These are phyloP conservation scores for Gypsophila paniculata DNA, from an alignment of 179 eudicot species.

Conservation along the genomic window DNA sequence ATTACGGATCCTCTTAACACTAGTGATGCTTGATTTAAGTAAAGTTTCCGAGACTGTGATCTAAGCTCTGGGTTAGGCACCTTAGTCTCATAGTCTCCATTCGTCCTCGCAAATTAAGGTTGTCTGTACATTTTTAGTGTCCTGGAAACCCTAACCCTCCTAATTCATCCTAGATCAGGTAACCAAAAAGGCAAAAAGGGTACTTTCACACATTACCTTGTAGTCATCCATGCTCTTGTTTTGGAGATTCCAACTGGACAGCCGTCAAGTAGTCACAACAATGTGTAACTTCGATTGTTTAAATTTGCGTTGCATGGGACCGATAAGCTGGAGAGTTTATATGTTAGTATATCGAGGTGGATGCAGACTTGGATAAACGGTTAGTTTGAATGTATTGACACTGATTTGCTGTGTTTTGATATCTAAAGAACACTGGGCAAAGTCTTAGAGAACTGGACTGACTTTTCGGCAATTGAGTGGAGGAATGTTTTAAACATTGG, in stretches of 20 bases:
- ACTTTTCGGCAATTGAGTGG: background rate
- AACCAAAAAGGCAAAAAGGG: background rate
- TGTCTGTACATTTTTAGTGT: background rate
- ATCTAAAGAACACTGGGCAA: slow-evolving; percentile 2
- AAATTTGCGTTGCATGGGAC: background rate
- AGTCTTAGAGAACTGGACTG: background rate
- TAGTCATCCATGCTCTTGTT: background rate
- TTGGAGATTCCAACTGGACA: background rate
- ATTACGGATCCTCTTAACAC: no score
- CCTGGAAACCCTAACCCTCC: background rate
- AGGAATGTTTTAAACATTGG: slow-evolving; percentile 1
- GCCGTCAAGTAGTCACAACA: background rate
- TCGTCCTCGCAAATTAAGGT: background rate
- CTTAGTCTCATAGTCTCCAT: background rate
- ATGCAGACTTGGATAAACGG: background rate
- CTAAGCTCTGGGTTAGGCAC: no score
- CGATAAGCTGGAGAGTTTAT: background rate
- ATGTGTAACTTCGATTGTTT: slow-evolving; percentile 1
- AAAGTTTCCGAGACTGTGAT: background rate
- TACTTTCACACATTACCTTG: background rate
- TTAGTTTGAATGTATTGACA: background rate
- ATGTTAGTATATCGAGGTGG: background rate
- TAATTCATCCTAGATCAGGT: no score
- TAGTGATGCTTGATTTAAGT: background rate
- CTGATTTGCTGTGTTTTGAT: slow-evolving; percentile 3